A percentile compares a stretch with the other conserved stretches of the same genome.
Conservation (phyloP, 2,329 filamentous ascomycete species). For the Rhinocladiella similis region DNA sequence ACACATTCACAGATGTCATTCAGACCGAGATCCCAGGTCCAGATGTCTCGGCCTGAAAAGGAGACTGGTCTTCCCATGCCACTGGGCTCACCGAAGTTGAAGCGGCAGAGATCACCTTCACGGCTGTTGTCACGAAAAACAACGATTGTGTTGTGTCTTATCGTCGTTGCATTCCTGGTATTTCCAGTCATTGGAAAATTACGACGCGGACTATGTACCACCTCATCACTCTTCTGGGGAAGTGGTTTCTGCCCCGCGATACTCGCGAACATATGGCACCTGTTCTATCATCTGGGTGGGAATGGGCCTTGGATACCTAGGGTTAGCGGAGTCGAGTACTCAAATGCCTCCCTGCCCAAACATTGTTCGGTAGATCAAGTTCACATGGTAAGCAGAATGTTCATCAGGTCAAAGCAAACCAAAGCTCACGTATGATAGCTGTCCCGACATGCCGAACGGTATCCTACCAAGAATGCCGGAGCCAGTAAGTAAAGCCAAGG, state of each 20-base stretch:
- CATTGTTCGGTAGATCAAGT: conserved; percentile 56
- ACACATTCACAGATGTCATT: not conserved
- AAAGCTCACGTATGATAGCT: conserved; percentile 40
- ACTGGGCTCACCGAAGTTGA: not conserved
- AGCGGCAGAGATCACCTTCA: not conserved
- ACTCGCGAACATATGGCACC: conserved; percentile 42
- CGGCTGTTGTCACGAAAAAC: conserved; percentile 1
- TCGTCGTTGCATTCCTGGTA: conserved; percentile 2
- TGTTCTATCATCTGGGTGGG: conserved; percentile 55
- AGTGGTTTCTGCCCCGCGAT: conserved; percentile 10
- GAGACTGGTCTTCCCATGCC: conserved; percentile 2
- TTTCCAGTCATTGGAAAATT: conserved; percentile 4
- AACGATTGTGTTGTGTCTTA: conserved; percentile 7
- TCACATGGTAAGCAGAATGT: conserved; percentile 51
- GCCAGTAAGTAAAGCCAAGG: conserved; percentile 41
- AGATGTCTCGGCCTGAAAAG: conserved; percentile 2
- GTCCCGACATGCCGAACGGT: conserved; percentile 59
- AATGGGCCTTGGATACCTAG: conserved; percentile 59
- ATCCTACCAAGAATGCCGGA: conserved; percentile 54
- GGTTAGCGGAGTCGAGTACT: conserved; percentile 40
- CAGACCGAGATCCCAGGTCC: not conserved
- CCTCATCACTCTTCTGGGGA: conserved; percentile 5
- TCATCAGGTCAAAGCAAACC: not conserved
- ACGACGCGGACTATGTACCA: conserved; percentile 1
- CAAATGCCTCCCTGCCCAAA: conserved; percentile 45